Evolutionary conservation across 306 rosid species (phyloP).

Genomic region (Ormosia semicastrata): DNA sequence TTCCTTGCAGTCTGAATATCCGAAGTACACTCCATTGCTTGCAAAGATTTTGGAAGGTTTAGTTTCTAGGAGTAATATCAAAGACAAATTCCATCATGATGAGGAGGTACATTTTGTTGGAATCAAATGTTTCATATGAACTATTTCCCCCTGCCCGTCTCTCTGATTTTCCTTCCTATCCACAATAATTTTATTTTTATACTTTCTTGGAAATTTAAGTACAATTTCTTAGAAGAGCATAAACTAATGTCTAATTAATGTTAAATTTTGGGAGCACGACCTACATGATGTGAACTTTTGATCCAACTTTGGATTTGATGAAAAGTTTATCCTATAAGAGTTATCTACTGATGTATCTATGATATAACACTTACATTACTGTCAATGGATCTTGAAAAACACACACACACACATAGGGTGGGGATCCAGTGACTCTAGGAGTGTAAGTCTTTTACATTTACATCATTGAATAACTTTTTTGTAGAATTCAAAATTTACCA

Average conservation of each 20-base stretch:
- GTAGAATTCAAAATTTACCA: neutral
- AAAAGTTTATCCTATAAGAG: neutral
- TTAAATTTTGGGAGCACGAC: slow-evolving; percentile 9
- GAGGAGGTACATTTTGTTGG: slow-evolving; percentile 56
- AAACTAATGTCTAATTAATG: neutral
- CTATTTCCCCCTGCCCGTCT: neutral
- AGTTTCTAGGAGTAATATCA: slow-evolving; percentile 52
- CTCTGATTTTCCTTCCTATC: slow-evolving; percentile 6
- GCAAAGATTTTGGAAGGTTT: slow-evolving; percentile 82
- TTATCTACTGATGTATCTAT: neutral
- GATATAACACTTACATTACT: neutral
- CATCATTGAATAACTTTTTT: neutral
- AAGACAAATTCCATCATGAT: slow-evolving; percentile 52
- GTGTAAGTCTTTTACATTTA: neutral
- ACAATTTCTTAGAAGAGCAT: neutral
- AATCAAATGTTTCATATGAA: neutral
- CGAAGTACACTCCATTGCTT: slow-evolving; percentile 76
- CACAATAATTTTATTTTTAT: neutral
- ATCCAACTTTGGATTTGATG: neutral
- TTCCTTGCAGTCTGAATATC: slow-evolving; percentile 80
- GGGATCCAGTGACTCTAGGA: neutral
- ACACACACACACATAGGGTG: neutral
- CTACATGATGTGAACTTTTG: neutral
- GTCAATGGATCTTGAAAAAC: neutral
- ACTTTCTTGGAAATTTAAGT: neutral